Evolutionary conservation across 371 early-diverging fungal genomes (phyloP).

Genomic region (Apophysomyces trapeziformis): DNA sequence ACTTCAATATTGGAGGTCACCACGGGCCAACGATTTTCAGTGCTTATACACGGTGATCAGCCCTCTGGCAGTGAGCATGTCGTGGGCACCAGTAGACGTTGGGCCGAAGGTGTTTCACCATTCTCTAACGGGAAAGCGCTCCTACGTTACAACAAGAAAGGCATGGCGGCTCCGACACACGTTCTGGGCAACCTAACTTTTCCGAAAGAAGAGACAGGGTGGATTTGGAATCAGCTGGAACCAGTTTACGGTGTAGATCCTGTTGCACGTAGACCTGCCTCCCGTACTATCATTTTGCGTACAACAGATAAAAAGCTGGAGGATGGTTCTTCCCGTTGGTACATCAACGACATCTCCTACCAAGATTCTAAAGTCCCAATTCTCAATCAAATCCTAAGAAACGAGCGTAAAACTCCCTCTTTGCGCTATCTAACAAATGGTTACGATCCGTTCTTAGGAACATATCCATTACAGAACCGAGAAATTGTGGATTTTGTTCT

Average conservation of each 20-base stretch:
- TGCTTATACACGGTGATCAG: conserved; percentile 31
- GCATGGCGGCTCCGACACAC: not conserved
- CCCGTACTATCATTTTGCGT: conserved; percentile 29
- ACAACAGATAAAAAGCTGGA: conserved; percentile 15
- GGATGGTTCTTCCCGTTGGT: conserved; percentile 31
- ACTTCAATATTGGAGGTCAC: conserved; percentile 35
- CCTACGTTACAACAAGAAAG: conserved; percentile 20
- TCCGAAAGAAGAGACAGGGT: conserved; percentile 8
- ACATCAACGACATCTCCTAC: conserved; percentile 35
- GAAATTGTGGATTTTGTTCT: conserved; percentile 46
- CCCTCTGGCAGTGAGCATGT: conserved; percentile 17
- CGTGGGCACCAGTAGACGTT: conserved; percentile 23
- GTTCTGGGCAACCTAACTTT: not conserved
- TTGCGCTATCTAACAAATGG: conserved; percentile 14
- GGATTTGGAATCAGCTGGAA: conserved; percentile 29
- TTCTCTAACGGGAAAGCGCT: conserved; percentile 29
- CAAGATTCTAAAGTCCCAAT: conserved; percentile 16
- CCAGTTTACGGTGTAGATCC: conserved; percentile 34
- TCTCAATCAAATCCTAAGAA: conserved; percentile 15
- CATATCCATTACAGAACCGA: conserved; percentile 33
- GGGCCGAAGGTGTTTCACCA: conserved; percentile 26
- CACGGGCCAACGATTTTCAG: conserved; percentile 48
- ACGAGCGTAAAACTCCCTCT: conserved; percentile 3
- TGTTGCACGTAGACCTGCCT: conserved; percentile 13
- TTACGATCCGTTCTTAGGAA: conserved; percentile 33